Conservation (phyloP, 768 basidiomycete genomes). For the Guyanaporus albipodus region DNA sequence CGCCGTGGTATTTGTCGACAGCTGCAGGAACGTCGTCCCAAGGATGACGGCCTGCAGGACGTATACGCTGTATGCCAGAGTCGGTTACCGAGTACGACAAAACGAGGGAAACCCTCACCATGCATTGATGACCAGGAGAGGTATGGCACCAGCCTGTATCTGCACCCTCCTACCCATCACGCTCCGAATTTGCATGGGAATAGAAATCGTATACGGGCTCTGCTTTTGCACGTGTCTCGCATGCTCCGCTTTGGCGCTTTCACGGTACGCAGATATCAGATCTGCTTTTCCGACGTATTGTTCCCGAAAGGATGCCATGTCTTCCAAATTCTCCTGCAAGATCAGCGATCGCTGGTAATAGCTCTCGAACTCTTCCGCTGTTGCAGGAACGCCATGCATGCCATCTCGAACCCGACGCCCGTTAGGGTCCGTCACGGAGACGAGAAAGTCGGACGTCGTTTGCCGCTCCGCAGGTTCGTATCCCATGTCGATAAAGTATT, state of each 20-base stretch:
- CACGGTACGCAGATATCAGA: conserved; percentile 40
- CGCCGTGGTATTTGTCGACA: conserved; percentile 34
- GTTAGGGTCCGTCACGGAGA: conserved; percentile 57
- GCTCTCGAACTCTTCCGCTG: conserved; percentile 54
- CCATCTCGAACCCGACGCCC: conserved; percentile 48
- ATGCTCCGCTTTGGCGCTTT: conserved; percentile 51
- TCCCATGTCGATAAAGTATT: conserved; percentile 58
- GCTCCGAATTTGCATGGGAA: conserved; percentile 44
- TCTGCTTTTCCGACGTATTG: conserved; percentile 45
- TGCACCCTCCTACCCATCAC: conserved; percentile 46
- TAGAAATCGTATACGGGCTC: conserved; percentile 49
- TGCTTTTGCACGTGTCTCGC: conserved; percentile 42
- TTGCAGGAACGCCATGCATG: conserved; percentile 33
- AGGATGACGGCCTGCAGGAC: conserved; percentile 31
- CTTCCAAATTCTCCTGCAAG: conserved; percentile 40
- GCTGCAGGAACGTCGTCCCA: conserved; percentile 45
- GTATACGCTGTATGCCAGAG: conserved; percentile 35
- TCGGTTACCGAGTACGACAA: neutral
- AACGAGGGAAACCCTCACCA: conserved; percentile 8
- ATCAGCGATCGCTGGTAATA: conserved; percentile 41
- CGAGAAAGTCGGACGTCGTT: conserved; percentile 61
- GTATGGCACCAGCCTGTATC: conserved; percentile 40
- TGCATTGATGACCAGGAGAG: conserved; percentile 30
- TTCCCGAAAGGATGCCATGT: conserved; percentile 45
- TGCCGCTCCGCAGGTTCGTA: conserved; percentile 53